Base-by-base conservation (phyloP, 495 filamentous ascomycete genomes). In the Terfezia boudieri region DNA sequence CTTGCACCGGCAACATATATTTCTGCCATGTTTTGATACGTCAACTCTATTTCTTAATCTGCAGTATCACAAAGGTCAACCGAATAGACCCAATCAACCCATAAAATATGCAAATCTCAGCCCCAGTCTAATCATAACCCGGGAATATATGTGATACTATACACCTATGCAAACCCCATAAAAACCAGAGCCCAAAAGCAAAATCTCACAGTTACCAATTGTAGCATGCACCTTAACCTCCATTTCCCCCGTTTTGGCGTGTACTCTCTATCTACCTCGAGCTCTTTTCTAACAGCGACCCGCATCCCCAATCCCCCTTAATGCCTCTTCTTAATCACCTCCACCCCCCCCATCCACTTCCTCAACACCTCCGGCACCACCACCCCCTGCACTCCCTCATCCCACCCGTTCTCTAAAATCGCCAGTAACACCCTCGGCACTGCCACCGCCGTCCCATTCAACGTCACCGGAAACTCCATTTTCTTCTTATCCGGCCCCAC, bases 381-480 rank as follows among this genome's bases (percentile, higher is more conserved):
- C n/a, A 94, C 82, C 5, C 73, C 70, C 56, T 69, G 71, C 49
- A 70, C 73, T 4, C 69, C 55, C 59, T 85, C 79, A 63, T 84
- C 74, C 84, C 86, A 96, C 4, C 87, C 82, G 63, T 92, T 86
- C 73, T 98, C 90, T 66, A 98, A 64, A n/a, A 98, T 71, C 9
- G 86, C 86, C 22, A 90, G 86, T 58, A 98, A 59, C 17, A 98
- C 82, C 37, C 90, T 71, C 16, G 90, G 92, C 16, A 96, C 81
- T 2, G 90, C 90, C 66, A 95, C 68, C 0, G 90, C 90, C 2
- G 90, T 98, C 0, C 90, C 90, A 65, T 98, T 98, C 22, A 94
- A 78, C 0, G 92, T 96, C 66, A 80, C 84, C 46, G 84, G 82
- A 60, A 82, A 88, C 10, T 65, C 62, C 51, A 71, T 58, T 61